Percentiles rank a stretch among this genome's conserved stretches.
Conservation (phyloP, 2,329 filamentous ascomycete species). For the Cladophialophora immunda region DNA sequence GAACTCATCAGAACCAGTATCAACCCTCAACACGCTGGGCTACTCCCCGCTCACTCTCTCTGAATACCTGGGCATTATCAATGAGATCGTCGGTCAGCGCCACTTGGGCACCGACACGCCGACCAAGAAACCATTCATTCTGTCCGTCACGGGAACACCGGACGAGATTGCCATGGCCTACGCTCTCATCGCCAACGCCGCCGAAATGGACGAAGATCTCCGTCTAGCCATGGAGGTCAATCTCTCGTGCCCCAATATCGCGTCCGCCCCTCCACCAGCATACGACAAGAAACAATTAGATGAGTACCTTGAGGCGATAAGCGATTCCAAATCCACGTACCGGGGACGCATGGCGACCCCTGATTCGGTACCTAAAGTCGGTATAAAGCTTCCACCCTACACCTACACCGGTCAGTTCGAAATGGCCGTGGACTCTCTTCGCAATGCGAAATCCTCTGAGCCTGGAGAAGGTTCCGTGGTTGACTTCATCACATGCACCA, state of each 20-base stretch:
- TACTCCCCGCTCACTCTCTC: slow-evolving; percentile 72
- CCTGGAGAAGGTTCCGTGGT: slow-evolving; percentile 37
- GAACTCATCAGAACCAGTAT: slow-evolving; percentile 29
- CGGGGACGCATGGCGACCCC: slow-evolving; percentile 38
- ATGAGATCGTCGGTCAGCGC: slow-evolving; percentile 52
- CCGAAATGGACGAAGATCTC: slow-evolving; percentile 53
- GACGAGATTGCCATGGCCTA: slow-evolving; percentile 68
- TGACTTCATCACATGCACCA: slow-evolving; percentile 75
- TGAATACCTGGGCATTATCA: slow-evolving; percentile 67
- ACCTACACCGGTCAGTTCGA: slow-evolving; percentile 74
- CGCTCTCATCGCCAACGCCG: slow-evolving; percentile 52
- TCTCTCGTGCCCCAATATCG: slow-evolving; percentile 80
- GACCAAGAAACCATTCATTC: slow-evolving; percentile 61
- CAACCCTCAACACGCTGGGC: slow-evolving; percentile 72
- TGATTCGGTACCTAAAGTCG: slow-evolving; percentile 60
- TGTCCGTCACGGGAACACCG: slow-evolving; percentile 74
- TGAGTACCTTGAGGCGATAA: slow-evolving; percentile 64
- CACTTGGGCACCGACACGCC: slow-evolving; percentile 43
- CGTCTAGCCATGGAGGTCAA: slow-evolving; percentile 78
- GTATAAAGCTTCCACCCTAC: slow-evolving; percentile 80
- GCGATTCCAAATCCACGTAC: slow-evolving; percentile 43
- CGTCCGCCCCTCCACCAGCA: slow-evolving; percentile 72
- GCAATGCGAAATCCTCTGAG: slow-evolving; percentile 32
- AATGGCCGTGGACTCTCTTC: slow-evolving; percentile 63
- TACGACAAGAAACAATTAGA: slow-evolving; percentile 65